A percentile compares a stretch with the other conserved stretches of the same genome.
Evolutionary conservation across 2,329 filamentous ascomycete species (phyloP).

Genomic region (Berkeleyomyces rouxiae): DNA sequence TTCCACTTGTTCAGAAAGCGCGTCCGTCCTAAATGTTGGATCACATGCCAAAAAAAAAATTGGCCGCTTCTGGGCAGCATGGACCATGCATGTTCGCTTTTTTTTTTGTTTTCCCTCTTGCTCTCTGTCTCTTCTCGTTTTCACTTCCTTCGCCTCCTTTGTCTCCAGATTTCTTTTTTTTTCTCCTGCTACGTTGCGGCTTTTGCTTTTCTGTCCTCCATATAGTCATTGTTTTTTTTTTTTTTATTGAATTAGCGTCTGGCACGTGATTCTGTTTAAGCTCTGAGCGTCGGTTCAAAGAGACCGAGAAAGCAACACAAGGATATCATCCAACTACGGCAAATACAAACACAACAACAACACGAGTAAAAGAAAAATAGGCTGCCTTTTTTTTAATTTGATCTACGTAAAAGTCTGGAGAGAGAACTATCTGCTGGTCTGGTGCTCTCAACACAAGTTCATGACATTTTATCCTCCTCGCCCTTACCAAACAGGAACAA

Average conservation of each 20-base stretch:
- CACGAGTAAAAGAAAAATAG: not conserved
- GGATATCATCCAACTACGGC: not conserved
- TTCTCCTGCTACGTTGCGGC: not conserved
- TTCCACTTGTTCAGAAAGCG: not conserved
- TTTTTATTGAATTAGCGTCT: not conserved
- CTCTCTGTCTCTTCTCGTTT: not conserved
- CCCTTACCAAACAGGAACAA: no score
- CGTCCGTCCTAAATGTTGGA: not conserved
- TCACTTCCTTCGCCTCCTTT: not conserved
- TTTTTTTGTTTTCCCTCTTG: not conserved
- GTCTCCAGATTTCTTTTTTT: not conserved
- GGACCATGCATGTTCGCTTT: not conserved
- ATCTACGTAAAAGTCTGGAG: not conserved
- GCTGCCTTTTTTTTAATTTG: not conserved
- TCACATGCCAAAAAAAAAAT: slow-evolving; percentile 4
- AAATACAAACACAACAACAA: not conserved
- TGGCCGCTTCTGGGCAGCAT: not conserved
- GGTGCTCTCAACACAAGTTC: not conserved
- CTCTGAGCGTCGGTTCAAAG: not conserved
- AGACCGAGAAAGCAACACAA: not conserved
- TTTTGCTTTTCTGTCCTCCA: not conserved
- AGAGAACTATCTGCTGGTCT: not conserved
- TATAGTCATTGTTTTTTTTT: not conserved
- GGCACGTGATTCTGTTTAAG: not conserved
- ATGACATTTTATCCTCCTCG: no score